phyloP scores from a whole-genome alignment of 1,284 basidiomycete genomes.

The Microbotryum silenes-acaulis region DNA sequence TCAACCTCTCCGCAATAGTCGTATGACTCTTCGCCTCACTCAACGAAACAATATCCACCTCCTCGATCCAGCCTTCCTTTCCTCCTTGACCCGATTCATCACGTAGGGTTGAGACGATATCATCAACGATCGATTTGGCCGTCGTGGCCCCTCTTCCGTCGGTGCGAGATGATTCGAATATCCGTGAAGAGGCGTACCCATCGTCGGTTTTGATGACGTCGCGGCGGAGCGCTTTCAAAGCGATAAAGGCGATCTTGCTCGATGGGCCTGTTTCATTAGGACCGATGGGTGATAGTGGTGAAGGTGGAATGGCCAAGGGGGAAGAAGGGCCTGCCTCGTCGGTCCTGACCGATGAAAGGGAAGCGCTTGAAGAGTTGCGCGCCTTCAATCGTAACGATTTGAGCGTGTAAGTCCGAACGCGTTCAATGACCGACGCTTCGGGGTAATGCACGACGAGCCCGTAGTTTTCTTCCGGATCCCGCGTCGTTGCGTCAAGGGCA shows the following conservation, averaged over 20 bases:
- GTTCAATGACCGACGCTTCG: constrained; percentile 53
- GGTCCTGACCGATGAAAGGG: background rate
- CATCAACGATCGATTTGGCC: constrained; percentile 66
- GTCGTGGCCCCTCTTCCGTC: constrained; percentile 59
- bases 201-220: constrained; percentile 32
- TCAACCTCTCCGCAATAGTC: constrained; percentile 15
- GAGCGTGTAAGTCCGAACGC: constrained; percentile 78
- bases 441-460: constrained; percentile 74
- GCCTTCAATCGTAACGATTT: constrained; percentile 18
- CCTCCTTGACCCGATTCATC: constrained; percentile 50
- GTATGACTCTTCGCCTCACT: constrained; percentile 23
- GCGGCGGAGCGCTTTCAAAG: constrained; percentile 45
- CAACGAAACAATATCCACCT: constrained; percentile 71
- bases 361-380: constrained; percentile 1
- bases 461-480: constrained; percentile 69
- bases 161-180: constrained; percentile 65
- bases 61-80: constrained; percentile 49
- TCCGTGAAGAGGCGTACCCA: constrained; percentile 44
- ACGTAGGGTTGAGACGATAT: constrained; percentile 61
- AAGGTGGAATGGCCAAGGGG: background rate
- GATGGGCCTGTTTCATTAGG: constrained; percentile 5
- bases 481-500: constrained; percentile 77
- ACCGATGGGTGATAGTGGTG: background rate
- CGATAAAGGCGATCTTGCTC: constrained; percentile 35
- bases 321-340: background rate